Evolutionary conservation across 768 basidiomycete genomes (phyloP), one percentile per base, ranked within the genome.

Genomic region (Chlorophyllum brunneum): DNA sequence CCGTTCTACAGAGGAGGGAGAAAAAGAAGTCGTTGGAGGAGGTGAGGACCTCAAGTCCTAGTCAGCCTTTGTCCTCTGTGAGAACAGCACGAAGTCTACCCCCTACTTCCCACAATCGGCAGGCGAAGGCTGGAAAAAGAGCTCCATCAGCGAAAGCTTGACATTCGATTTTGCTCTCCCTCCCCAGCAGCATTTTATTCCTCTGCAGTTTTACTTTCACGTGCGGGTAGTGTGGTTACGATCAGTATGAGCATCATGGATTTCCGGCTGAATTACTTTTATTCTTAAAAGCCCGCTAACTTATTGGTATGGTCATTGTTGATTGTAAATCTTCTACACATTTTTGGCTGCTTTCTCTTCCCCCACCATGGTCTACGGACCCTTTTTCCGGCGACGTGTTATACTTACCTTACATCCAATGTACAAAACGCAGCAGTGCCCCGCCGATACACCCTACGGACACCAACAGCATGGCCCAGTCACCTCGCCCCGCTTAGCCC

Each of bases 131-230:
- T 16, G 31, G 29, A 4, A 53, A 46, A 16, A 45, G 51, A 13
- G 51, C 51, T 2, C 51, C 51, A 9, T 53, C 51, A 3, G 51
- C 51, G 5, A 53, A 36, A 36, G 44, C 39, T 23, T 53, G 27
- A 46, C 7, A 13, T 15, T 30, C 20, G 45, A 8, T 49, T 40
- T n/a, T n/a, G 8, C 13, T 22, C 27, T 24, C 8, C 38, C 18
- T 5, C 16, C 39, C 13, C 3, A 10, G 22, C 8, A 11, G 11
- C 4, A 4, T 24, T 8, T 43, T 27, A 11, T 27, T 29, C 23
- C 24, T n/a, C n/a, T n/a, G n/a, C n/a, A n/a, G n/a, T 15, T 27
- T 24, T 43, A 23, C 26, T 43, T 27, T 24, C 42, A 29, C 26
- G 23, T n/a, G 34, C 34, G 16, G 34, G 34, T 11, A 15, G 13